Base-by-base conservation (phyloP, 2,329 filamentous ascomycete species). In the Alternaria sp. region DNA sequence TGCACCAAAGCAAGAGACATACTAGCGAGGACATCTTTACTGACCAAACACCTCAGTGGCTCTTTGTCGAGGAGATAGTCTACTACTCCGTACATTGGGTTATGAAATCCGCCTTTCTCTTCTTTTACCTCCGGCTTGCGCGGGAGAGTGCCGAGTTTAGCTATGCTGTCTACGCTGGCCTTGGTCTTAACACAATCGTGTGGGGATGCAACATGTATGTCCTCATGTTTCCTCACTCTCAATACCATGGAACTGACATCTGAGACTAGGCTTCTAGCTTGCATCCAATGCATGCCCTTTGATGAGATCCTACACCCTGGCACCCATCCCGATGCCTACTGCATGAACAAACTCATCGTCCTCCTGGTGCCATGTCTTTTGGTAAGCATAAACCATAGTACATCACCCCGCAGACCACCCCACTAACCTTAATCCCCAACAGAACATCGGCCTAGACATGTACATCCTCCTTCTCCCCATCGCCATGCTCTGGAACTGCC, bases 101-200 rank as follows among this genome's bases (percentile, higher is more conserved):
- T 13, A 74, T 79, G 58, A 80, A 79, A 63, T 71, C 67, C 52
- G 70, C 73, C 25, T 80, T 79, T 56, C 69, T 80, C 0, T 66
- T 76, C 50, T 80, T 80, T 65, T 80, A 78, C 52, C 68, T 79
- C 12, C 72, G 76, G 1, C 62, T 77, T 7, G 73, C 76, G 4
- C 67, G 66, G 0, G 66, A 69, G 2, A 65, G 49, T 15, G 59
- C 44, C 9, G 30, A 30, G 17, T 79, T 79, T 47, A 68, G 71
- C 6, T 58, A 36, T 2, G 44, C 69, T 1, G 71, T 79, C 2
- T 75, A 64, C 49, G 19, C 64, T 23, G 71, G 71, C 13, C 72
- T 79, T 21, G 72, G 47, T 6, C 56, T 73, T 5, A 77, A 79
- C 57, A 56, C 64, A 3, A 44, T 61, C 3, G 68, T 73, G 10